A percentile compares a stretch with the other conserved stretches of the same genome.
phyloP scores from a whole-genome alignment of 495 filamentous ascomycete genomes.

The Schizothecium vesticola region DNA sequence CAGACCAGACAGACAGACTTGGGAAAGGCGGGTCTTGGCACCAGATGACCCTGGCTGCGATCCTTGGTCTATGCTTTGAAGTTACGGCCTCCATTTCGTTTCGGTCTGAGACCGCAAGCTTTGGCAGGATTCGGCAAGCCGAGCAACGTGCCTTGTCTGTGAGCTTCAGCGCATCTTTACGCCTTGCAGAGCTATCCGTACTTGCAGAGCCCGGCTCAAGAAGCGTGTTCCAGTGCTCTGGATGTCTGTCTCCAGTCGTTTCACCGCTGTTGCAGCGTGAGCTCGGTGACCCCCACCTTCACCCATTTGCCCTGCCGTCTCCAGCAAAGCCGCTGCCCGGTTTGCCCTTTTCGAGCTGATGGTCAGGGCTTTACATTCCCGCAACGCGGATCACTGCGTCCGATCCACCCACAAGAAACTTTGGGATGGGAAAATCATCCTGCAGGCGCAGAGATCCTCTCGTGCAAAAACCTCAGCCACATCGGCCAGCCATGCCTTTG shows the following conservation, averaged over 20 bases:
- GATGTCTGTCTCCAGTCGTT: background rate
- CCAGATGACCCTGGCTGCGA: background rate
- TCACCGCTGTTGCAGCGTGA: slow-evolving; percentile 1
- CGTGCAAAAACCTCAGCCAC: background rate
- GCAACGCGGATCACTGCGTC: background rate
- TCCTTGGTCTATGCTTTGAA: background rate
- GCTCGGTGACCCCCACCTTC: background rate
- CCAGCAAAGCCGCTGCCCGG: background rate
- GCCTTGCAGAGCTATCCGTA: background rate
- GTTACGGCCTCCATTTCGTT: background rate
- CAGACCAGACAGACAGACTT: background rate
- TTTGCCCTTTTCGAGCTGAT: background rate
- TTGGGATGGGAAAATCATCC: background rate
- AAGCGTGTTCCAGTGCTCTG: background rate
- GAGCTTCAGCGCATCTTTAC: background rate
- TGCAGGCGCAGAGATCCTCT: background rate
- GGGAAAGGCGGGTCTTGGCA: slow-evolving; percentile 2
- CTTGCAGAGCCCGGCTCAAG: too few relatives aligned
- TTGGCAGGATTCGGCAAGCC: slow-evolving; percentile 3
- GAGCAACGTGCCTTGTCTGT: background rate
- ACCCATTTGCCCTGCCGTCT: background rate
- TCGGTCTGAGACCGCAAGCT: background rate
- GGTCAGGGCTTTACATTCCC: background rate
- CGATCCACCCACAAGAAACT: background rate
- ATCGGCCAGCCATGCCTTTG: background rate